These are phyloP conservation scores for Prinsepia uniflora DNA, from an alignment of 306 rosid genomes.

Conservation along the genomic window DNA sequence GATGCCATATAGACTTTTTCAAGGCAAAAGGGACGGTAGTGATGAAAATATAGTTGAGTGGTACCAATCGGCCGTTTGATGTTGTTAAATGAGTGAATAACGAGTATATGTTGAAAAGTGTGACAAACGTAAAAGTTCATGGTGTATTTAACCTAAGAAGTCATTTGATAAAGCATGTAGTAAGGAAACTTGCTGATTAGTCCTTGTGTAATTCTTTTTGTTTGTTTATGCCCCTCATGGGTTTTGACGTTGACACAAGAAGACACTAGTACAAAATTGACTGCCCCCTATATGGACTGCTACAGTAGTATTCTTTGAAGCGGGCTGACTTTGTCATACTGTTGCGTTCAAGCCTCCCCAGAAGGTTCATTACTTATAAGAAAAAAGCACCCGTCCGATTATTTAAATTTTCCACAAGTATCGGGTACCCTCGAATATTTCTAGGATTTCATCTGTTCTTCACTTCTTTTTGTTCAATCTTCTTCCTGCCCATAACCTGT, in stretches of 20 bases:
- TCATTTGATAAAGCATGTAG: too few species aligned
- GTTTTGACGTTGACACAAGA: background rate
- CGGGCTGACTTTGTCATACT: background rate
- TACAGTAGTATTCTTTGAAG: background rate
- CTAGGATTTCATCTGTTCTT: background rate
- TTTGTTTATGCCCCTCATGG: too few species aligned
- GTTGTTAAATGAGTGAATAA: too few species aligned
- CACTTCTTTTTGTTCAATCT: background rate
- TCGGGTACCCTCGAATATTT: background rate
- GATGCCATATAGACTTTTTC: too few species aligned
- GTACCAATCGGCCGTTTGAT: too few species aligned
- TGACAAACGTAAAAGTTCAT: too few species aligned
- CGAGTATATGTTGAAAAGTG: too few species aligned
- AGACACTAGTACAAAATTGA: background rate
- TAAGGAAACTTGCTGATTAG: too few species aligned
- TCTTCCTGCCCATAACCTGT: background rate
- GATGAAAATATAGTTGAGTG: too few species aligned
- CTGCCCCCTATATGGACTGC: background rate
- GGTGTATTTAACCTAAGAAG: too few species aligned
- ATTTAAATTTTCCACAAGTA: background rate
- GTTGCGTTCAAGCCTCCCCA: background rate
- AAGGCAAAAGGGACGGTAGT: too few species aligned
- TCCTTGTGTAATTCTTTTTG: too few species aligned
- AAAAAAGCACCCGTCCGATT: background rate
- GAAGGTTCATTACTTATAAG: background rate